Evolutionary conservation across 2,329 filamentous ascomycete species (phyloP).

Genomic region (Colletotrichum abscissum): DNA sequence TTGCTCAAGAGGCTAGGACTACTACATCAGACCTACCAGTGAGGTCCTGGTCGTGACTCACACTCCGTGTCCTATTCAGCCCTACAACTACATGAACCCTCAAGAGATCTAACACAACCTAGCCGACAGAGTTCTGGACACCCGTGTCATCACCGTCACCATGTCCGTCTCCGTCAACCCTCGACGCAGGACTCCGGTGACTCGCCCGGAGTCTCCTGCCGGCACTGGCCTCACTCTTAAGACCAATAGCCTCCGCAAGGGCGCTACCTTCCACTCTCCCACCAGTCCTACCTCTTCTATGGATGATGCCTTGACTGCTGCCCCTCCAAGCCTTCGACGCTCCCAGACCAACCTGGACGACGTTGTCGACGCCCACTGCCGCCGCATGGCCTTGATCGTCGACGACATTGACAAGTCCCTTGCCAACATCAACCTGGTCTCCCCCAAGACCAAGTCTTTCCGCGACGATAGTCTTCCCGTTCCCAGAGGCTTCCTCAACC

Average conservation of each 20-base stretch:
- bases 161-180: constrained; percentile 60
- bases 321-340: constrained; percentile 69
- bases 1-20: constrained; percentile 31
- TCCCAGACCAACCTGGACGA: constrained; percentile 78
- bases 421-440: constrained; percentile 55
- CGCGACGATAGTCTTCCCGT: constrained; percentile 69
- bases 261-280: constrained; percentile 73
- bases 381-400: constrained; percentile 75
- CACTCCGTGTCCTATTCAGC: constrained; percentile 40
- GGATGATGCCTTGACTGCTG: constrained; percentile 54
- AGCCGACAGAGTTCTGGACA: constrained; percentile 45
- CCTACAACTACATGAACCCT: constrained; percentile 34
- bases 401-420: constrained; percentile 74
- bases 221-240: constrained; percentile 59
- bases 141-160: constrained; percentile 43
- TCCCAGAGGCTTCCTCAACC: constrained; percentile 68
- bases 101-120: constrained; percentile 35
- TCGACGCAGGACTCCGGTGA: constrained; percentile 58
- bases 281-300: constrained; percentile 48
- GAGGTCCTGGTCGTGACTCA: constrained; percentile 45
- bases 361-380: constrained; percentile 75
- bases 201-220: constrained; percentile 51
- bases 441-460: constrained; percentile 53
- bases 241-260: constrained; percentile 74
- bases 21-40: constrained; percentile 17